Evolutionary conservation across 2,329 filamentous ascomycete genomes (phyloP).

Genomic region (Myriangium duriaei): DNA sequence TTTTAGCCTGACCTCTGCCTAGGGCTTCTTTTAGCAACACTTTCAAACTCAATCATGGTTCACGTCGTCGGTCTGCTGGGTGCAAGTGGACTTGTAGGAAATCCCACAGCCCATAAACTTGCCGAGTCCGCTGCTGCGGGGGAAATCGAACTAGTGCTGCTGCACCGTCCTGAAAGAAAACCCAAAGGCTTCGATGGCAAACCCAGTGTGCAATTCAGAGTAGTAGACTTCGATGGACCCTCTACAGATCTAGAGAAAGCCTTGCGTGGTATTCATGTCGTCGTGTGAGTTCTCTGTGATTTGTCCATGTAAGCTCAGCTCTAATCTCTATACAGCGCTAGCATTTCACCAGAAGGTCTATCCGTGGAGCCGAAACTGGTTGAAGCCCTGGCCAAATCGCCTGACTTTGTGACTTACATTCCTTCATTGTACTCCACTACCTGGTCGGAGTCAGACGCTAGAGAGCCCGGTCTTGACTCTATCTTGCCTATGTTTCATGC

Average conservation of each 20-base stretch:
- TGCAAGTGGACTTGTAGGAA: conserved; percentile 4
- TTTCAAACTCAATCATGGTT: conserved; percentile 4
- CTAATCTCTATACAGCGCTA: background rate
- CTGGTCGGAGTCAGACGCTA: conserved; percentile 2
- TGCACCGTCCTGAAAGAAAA: background rate
- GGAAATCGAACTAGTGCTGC: background rate
- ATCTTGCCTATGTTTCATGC: background rate
- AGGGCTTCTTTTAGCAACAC: no score
- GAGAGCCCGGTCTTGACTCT: background rate
- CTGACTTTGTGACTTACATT: conserved; percentile 7
- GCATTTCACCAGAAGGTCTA: conserved; percentile 1
- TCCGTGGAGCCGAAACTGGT: conserved; percentile 6
- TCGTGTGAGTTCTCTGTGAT: background rate
- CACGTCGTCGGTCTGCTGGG: conserved; percentile 8
- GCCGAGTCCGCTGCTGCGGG: background rate
- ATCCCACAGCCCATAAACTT: background rate
- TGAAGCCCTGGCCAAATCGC: conserved; percentile 3
- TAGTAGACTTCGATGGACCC: background rate
- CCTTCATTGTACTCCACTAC: conserved; percentile 8
- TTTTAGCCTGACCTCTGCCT: no score
- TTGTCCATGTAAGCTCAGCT: background rate
- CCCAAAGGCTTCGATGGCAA: background rate
- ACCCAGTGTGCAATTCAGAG: background rate
- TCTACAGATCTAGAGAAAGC: background rate
- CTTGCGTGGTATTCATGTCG: background rate